These are phyloP conservation scores for Gastrolobium villosum DNA, from an alignment of 306 rosid species.

Conservation along the genomic window DNA sequence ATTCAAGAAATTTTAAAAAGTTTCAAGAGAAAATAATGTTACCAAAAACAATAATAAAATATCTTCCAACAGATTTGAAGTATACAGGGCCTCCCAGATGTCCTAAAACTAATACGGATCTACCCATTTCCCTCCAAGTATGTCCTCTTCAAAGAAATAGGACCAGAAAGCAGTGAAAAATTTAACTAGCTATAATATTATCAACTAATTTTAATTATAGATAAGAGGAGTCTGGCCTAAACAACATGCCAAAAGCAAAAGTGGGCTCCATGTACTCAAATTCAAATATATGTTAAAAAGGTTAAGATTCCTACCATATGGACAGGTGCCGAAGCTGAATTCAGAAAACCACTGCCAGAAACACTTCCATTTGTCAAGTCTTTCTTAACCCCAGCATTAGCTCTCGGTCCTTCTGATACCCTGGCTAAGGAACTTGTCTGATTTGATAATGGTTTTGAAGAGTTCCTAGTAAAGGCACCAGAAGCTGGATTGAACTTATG, in stretches of 20 bases:
- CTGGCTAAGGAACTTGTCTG: constrained; percentile 66
- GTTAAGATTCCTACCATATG: constrained; percentile 62
- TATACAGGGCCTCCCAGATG: neutral
- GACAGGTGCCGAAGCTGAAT: constrained; percentile 62
- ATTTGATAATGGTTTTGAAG: constrained; percentile 65
- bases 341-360: constrained; percentile 66
- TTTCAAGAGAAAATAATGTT: neutral
- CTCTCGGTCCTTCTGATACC: constrained; percentile 74
- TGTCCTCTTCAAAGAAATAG: constrained; percentile 11
- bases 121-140: neutral
- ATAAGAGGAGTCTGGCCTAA: neutral
- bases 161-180: neutral
- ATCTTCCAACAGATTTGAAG: neutral
- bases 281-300: constrained; percentile 16
- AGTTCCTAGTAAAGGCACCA: constrained; percentile 65
- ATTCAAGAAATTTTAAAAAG: neutral
- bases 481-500: constrained; percentile 67
- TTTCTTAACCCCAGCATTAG: constrained; percentile 71
- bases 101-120: constrained; percentile 9
- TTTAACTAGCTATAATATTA: neutral
- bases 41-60: neutral
- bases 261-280: neutral
- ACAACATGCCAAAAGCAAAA: neutral
- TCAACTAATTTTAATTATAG: neutral
- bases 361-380: constrained; percentile 60